These are phyloP conservation scores for Barnettozyma hawaiiensis DNA, from an alignment of 1,139 yeast species.

Conservation along the genomic window DNA sequence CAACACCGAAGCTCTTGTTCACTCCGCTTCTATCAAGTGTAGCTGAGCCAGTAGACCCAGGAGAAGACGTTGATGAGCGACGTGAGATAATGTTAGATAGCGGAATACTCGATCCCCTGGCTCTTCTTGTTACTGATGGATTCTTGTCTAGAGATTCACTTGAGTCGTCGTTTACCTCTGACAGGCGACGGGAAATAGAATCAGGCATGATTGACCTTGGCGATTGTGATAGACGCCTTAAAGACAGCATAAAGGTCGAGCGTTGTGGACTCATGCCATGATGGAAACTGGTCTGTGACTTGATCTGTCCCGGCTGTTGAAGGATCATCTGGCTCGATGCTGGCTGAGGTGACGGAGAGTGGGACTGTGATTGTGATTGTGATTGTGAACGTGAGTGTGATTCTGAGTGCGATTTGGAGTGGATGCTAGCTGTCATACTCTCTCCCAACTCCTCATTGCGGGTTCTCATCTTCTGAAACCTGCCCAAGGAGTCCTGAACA, in stretches of 20 bases:
- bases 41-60: constrained; percentile 19
- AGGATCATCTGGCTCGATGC: constrained; percentile 13
- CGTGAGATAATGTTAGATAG: constrained; percentile 1
- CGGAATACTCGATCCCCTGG: constrained; percentile 14
- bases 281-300: neutral
- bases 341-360: constrained; percentile 14
- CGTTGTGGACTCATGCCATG: constrained; percentile 5
- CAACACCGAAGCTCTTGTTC: constrained; percentile 25
- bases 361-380: neutral
- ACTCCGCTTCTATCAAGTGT: constrained; percentile 18
- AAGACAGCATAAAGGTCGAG: constrained; percentile 3
- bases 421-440: constrained; percentile 33
- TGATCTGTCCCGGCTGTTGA: constrained; percentile 3
- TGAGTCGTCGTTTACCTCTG: constrained; percentile 27
- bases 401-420: constrained; percentile 19
- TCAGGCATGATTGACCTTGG: constrained; percentile 38
- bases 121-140: constrained; percentile 19
- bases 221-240: constrained; percentile 14
- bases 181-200: constrained; percentile 37
- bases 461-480: constrained; percentile 42
- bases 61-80: constrained; percentile 16
- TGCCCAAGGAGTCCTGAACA: constrained; percentile 37
- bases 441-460: constrained; percentile 41
- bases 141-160: constrained; percentile 16
- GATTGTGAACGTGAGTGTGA: constrained; percentile 12